These are phyloP conservation scores for Oryza longistaminata DNA, from an alignment of 176 grass and related monocot species.

Conservation along the genomic window DNA sequence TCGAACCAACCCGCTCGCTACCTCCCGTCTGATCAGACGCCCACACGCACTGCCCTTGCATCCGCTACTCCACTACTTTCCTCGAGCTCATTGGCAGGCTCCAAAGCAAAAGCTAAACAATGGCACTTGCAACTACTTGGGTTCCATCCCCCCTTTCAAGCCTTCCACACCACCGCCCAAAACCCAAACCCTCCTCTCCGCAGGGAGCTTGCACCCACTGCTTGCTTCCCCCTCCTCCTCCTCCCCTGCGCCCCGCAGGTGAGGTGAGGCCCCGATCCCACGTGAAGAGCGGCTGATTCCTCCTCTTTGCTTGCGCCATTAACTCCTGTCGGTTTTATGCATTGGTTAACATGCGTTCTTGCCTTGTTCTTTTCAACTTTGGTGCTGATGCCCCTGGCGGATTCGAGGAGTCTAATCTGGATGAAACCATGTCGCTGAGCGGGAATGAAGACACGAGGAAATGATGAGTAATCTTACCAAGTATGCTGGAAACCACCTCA, in stretches of 20 bases:
- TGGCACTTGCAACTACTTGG: no score
- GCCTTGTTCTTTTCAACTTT: neutral
- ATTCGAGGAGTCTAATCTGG: no score
- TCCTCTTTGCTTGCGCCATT: neutral
- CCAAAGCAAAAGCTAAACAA: no score
- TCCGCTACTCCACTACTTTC: no score
- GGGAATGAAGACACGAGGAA: neutral
- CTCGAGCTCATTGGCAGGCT: no score
- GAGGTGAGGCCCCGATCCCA: neutral
- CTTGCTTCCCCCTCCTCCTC: neutral
- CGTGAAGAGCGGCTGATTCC: neutral
- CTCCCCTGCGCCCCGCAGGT: neutral
- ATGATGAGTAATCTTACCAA: neutral
- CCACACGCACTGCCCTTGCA: no score
- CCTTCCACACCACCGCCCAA: neutral
- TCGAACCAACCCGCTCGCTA: no score
- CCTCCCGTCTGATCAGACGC: no score
- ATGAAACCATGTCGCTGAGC: no score
- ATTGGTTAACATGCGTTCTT: neutral
- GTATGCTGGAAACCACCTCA: neutral
- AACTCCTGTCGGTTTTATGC: neutral
- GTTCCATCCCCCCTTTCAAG: no score
- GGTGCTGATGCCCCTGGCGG: neutral
- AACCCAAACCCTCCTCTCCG: neutral
- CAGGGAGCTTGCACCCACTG: neutral